Conservation (phyloP, 306 rosid genomes). For the Carpinus fangiana region DNA sequence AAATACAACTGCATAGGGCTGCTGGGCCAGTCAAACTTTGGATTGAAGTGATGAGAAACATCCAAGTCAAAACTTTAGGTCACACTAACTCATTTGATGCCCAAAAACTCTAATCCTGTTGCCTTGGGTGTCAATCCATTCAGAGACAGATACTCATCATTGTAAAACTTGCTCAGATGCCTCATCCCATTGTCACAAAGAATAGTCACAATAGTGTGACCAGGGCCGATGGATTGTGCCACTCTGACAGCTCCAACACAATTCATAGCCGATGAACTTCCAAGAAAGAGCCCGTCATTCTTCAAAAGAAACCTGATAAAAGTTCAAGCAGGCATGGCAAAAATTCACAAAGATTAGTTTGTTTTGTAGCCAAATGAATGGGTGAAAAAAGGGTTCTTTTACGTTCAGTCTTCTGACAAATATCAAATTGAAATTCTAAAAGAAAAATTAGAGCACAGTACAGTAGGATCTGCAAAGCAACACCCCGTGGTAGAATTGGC, state of each 20-base stretch:
- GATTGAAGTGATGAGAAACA: slow-evolving; percentile 6
- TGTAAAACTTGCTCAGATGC: slow-evolving; percentile 84
- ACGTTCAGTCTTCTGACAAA: background rate
- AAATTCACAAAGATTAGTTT: background rate
- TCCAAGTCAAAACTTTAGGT: background rate
- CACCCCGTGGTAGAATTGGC: background rate
- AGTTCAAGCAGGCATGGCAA: background rate
- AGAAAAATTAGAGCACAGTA: background rate
- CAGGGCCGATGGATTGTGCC: slow-evolving; percentile 22
- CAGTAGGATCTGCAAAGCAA: background rate
- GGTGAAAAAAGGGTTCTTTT: background rate
- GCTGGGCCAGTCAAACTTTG: background rate
- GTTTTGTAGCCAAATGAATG: background rate
- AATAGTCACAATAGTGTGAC: slow-evolving; percentile 87
- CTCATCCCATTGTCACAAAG: slow-evolving; percentile 94
- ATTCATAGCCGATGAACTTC: background rate
- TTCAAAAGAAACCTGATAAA: background rate
- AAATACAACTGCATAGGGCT: background rate
- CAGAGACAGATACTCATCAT: slow-evolving; percentile 58
- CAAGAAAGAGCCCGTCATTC: slow-evolving; percentile 12
- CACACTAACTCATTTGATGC: slow-evolving; percentile 38
- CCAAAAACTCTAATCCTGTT: slow-evolving; percentile 65
- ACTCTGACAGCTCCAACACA: slow-evolving; percentile 6
- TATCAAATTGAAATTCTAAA: background rate
- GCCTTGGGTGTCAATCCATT: slow-evolving; percentile 78